Evolutionary conservation across 2,329 filamentous ascomycete species (phyloP).

Genomic region (Colletotrichum paranaense): DNA sequence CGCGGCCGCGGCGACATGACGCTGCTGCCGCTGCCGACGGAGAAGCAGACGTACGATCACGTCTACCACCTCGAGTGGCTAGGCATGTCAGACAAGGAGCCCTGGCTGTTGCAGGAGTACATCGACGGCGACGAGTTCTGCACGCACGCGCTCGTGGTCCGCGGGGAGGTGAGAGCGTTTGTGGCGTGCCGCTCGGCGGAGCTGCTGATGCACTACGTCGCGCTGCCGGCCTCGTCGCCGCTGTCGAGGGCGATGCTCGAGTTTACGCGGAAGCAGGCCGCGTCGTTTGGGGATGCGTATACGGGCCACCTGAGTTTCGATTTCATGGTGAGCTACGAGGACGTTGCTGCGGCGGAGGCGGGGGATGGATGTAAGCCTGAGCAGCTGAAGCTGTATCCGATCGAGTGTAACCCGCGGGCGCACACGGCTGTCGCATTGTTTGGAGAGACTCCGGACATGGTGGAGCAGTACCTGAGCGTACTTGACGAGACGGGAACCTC

Average conservation of each 20-base stretch:
- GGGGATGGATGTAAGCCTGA: slow-evolving; percentile 37
- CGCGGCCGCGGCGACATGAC: slow-evolving; percentile 70
- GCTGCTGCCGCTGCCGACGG: slow-evolving; percentile 67
- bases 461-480: slow-evolving; percentile 63
- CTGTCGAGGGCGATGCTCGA: slow-evolving; percentile 70
- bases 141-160: slow-evolving; percentile 76
- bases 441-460: slow-evolving; percentile 56
- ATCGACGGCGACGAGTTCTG: slow-evolving; percentile 73
- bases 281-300: slow-evolving; percentile 58
- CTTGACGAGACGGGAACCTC: slow-evolving; percentile 45
- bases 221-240: slow-evolving; percentile 64
- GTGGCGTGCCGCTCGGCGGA: slow-evolving; percentile 73
- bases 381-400: slow-evolving; percentile 65
- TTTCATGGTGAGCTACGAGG: slow-evolving; percentile 69
- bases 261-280: slow-evolving; percentile 71
- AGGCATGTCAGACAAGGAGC: slow-evolving; percentile 61
- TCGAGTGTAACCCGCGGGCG: slow-evolving; percentile 77
- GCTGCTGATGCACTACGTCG: slow-evolving; percentile 74
- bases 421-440: slow-evolving; percentile 77
- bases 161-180: slow-evolving; percentile 73
- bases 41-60: slow-evolving; percentile 64
- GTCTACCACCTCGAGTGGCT: slow-evolving; percentile 60
- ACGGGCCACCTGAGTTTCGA: slow-evolving; percentile 81
- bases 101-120: slow-evolving; percentile 78
- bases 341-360: slow-evolving; percentile 46